Conservation (phyloP, 2,329 filamentous ascomycete genomes). For the Aureobasidium namibiae region DNA sequence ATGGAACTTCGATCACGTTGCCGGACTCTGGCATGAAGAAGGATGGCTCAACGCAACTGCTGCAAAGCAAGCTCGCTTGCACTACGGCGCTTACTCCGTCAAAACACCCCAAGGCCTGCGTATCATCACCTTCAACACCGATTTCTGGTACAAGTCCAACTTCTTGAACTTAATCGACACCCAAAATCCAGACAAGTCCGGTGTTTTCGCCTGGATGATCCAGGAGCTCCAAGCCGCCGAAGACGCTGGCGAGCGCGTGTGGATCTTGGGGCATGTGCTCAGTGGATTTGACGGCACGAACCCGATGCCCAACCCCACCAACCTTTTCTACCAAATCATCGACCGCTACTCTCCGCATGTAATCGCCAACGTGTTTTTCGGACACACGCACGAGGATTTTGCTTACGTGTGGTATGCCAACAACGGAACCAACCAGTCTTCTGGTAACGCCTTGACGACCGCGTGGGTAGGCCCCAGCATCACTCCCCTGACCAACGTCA, state of each 20-base stretch:
- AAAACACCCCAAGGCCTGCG: constrained; percentile 45
- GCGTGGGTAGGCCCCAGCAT: constrained; percentile 47
- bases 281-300: constrained; percentile 46
- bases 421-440: constrained; percentile 36
- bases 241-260: constrained; percentile 44
- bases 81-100: constrained; percentile 50
- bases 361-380: constrained; percentile 48
- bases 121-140: constrained; percentile 46
- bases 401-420: constrained; percentile 48
- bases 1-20: constrained; percentile 50
- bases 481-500: constrained; percentile 47
- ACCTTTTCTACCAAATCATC: constrained; percentile 48
- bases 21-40: constrained; percentile 48
- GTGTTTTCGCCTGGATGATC: constrained; percentile 43
- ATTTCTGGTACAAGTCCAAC: constrained; percentile 41
- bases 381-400: constrained; percentile 49
- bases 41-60: constrained; percentile 44
- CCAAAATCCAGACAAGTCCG: constrained; percentile 42
- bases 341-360: constrained; percentile 48
- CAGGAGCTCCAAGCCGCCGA: constrained; percentile 46
- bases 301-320: constrained; percentile 44
- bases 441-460: constrained; percentile 37
- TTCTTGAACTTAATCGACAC: constrained; percentile 46
- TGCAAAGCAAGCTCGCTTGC: constrained; percentile 40
- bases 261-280: constrained; percentile 48